Evolutionary conservation across 1,284 basidiomycete species (phyloP), one percentile per base, ranked within the genome.

Genomic region (Pseudomicrostroma phylloplanum): DNA sequence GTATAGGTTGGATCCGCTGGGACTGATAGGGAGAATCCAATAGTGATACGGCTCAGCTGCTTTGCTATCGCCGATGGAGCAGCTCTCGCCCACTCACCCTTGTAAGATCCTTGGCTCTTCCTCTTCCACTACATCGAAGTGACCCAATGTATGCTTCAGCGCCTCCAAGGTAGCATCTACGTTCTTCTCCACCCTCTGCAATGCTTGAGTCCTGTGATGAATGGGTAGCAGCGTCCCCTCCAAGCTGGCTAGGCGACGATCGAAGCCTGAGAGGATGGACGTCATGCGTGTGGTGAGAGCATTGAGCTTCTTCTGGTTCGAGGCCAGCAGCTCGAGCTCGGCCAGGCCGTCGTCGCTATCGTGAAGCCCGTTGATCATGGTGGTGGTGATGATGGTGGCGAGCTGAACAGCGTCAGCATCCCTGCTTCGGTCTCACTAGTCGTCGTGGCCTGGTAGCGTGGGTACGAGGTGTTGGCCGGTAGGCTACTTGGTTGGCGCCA

Each of bases 321-420:
- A 79, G 25, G 76, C 74, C 30, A 82, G 69, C 39, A 81, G 70
- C 57, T 80, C 76, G 13, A 81, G 70, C 68, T 82, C 81, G n/a
- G 80, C 79, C 12, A 76, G 67, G 13, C 68, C 76, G 42, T 73
- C 41, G 26, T 75, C 73, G 55, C 55, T 69, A 36, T 76, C 74
- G 48, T 73, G 51, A 15, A 54, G 51, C 2, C 51, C 21, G 12
- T 48, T 21, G 6, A 48, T 17, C 6, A 48, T 17, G 17, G 12
- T n/a, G 21, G 43, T 6, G 12, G 43, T 48, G 11, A 42, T 9
- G 41, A n/a, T n/a, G 43, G 43, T 17, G 43, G 30, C 30, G 30
- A 36, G 3, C 3, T 36, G 4, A 36, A 9, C 30, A 36, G 4
- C 30, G 3, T 36, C 30, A 36, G 30, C 30, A 36, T 36, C 30